These are phyloP conservation scores for Flagelloscypha sp. DNA, from an alignment of 768 basidiomycete species.

Conservation along the genomic window DNA sequence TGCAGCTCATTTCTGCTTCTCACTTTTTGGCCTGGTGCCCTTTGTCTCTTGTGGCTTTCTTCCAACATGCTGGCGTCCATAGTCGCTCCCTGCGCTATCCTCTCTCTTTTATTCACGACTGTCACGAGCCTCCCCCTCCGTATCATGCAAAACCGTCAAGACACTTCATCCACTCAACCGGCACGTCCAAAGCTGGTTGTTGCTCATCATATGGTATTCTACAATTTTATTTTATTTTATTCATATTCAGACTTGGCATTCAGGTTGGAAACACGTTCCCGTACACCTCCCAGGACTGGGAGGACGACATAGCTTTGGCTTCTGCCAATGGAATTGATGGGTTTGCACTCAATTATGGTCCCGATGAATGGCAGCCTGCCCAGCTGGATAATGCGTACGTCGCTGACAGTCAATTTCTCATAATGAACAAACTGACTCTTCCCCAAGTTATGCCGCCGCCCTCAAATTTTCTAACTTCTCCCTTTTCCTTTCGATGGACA, in stretches of 20 bases:
- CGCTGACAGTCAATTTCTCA: too few relatives aligned
- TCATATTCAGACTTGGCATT: too few relatives aligned
- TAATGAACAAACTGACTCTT: background rate
- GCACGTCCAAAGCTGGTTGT: slow-evolving; percentile 45
- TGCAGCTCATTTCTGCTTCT: too few relatives aligned
- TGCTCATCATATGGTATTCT: slow-evolving; percentile 44
- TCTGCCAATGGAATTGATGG: slow-evolving; percentile 53
- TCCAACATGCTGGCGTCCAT: too few relatives aligned
- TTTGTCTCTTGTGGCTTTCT: too few relatives aligned
- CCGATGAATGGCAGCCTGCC: slow-evolving; percentile 52
- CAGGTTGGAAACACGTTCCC: slow-evolving; percentile 66
- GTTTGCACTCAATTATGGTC: slow-evolving; percentile 66
- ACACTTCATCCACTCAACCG: slow-evolving; percentile 1
- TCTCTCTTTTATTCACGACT: too few relatives aligned
- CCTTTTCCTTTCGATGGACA: slow-evolving; percentile 73
- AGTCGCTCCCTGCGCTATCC: too few relatives aligned
- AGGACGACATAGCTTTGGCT: slow-evolving; percentile 49
- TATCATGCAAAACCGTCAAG: too few relatives aligned
- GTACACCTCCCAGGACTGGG: slow-evolving; percentile 35
- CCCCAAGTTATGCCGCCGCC: too few relatives aligned
- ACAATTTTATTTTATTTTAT: too few relatives aligned
- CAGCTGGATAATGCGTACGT: slow-evolving; percentile 59
- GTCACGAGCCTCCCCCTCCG: too few relatives aligned
- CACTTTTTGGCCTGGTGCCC: too few relatives aligned
- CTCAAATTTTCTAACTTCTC: slow-evolving; percentile 40